Conservation (phyloP, 2,329 filamentous ascomycete genomes). For the Bretziella fagacearum region DNA sequence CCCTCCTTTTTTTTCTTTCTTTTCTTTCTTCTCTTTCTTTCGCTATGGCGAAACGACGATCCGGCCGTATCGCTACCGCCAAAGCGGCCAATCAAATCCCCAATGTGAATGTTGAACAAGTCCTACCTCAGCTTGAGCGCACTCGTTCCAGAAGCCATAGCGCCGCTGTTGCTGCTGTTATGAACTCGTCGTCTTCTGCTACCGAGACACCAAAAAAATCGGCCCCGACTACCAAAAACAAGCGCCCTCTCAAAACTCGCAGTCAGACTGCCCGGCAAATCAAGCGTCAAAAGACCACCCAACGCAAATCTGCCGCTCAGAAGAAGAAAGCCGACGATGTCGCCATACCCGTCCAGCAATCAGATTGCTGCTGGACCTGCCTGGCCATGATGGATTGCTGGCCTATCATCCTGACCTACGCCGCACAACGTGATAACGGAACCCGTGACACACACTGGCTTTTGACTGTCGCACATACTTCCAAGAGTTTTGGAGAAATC, state of each 20-base stretch:
- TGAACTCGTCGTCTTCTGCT: not conserved
- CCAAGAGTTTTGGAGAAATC: not conserved
- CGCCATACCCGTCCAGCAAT: not conserved
- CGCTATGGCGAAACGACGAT: slow-evolving; percentile 2
- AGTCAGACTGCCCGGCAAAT: too few species aligned
- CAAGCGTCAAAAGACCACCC: too few species aligned
- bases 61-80: slow-evolving; percentile 5
- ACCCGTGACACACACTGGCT: not conserved
- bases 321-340: too few species aligned
- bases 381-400: slow-evolving; percentile 9
- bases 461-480: not conserved
- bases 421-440: not conserved
- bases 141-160: slow-evolving; percentile 11
- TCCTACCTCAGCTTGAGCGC: slow-evolving; percentile 10
- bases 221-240: not conserved
- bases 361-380: not conserved
- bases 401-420: slow-evolving; percentile 5
- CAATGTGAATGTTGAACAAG: slow-evolving; percentile 2
- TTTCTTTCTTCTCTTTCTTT: too few species aligned
- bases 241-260: not conserved
- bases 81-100: too few species aligned
- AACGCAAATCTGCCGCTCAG: too few species aligned
- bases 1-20: too few species aligned
- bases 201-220: not conserved
- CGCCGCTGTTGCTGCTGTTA: slow-evolving; percentile 5